phyloP scores from a whole-genome alignment of 2,329 filamentous ascomycete genomes.

The Lojkania enalia region DNA sequence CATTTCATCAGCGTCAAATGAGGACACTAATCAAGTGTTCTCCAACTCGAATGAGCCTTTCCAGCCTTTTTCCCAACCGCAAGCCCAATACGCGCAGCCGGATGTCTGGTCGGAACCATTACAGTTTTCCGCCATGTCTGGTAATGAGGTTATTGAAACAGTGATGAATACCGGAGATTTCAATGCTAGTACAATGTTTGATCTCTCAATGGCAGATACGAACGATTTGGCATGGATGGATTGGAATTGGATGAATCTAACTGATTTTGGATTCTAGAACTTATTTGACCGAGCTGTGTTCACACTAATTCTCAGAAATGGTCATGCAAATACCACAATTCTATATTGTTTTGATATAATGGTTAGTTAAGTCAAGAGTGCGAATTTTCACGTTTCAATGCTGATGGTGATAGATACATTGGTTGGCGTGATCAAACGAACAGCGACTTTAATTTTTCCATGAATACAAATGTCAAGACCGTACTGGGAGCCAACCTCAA shows the following conservation, averaged over 20 bases:
- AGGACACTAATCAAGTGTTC: background rate
- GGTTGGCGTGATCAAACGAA: conserved; percentile 2
- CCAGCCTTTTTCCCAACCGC: background rate
- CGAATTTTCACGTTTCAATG: too few relatives aligned
- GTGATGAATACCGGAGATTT: conserved; percentile 66
- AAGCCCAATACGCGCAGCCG: conserved; percentile 19
- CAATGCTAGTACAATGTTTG: conserved; percentile 57
- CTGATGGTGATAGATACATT: too few relatives aligned
- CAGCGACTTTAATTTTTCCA: conserved; percentile 35
- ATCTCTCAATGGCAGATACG: conserved; percentile 62
- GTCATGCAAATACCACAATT: too few relatives aligned
- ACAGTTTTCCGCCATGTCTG: conserved; percentile 70
- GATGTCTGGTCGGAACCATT: conserved; percentile 41
- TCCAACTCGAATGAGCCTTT: background rate
- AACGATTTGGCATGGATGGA: conserved; percentile 38
- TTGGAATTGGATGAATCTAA: conserved; percentile 42
- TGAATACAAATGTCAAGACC: conserved; percentile 53
- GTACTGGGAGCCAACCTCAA: conserved; percentile 52
- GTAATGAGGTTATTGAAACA: conserved; percentile 68
- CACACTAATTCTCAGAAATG: too few relatives aligned
- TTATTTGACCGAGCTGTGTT: too few relatives aligned
- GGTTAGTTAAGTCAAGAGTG: too few relatives aligned
- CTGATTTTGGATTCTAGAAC: conserved; percentile 36
- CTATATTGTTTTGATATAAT: too few relatives aligned
- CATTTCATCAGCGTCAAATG: background rate